Evolutionary conservation across 805 yeast species (phyloP).

Genomic region (Suhomyces tanzawaensis): DNA sequence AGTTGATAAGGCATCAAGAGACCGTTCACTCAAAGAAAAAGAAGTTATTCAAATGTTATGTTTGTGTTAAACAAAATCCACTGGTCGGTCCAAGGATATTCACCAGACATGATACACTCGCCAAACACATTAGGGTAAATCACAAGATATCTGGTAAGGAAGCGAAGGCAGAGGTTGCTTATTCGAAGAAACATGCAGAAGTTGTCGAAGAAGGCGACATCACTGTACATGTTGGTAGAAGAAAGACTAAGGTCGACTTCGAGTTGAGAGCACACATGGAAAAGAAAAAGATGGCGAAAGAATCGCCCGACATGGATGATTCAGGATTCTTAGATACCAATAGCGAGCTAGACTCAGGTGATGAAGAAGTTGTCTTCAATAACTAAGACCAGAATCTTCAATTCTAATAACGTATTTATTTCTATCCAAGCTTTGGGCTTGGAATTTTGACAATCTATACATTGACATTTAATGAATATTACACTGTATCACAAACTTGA

Average conservation of each 20-base stretch:
- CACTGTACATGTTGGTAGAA: constrained; percentile 45
- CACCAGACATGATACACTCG: constrained; percentile 90
- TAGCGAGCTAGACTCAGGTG: constrained; percentile 16
- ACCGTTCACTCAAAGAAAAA: constrained; percentile 91
- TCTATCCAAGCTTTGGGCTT: background rate
- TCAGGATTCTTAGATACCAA: constrained; percentile 10
- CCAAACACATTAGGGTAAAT: constrained; percentile 71
- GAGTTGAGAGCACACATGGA: constrained; percentile 47
- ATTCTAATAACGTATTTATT: background rate
- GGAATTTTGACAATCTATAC: background rate
- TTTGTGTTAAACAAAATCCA: constrained; percentile 72
- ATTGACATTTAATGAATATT: no score
- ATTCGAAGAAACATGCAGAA: constrained; percentile 45
- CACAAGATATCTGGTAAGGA: constrained; percentile 46
- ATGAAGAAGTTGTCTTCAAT: constrained; percentile 14
- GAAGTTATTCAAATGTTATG: constrained; percentile 79
- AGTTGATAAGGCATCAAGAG: constrained; percentile 91
- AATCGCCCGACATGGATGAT: constrained; percentile 10
- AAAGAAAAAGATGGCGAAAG: constrained; percentile 23
- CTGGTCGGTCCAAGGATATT: constrained; percentile 68
- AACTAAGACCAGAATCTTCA: background rate
- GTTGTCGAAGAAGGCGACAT: constrained; percentile 49
- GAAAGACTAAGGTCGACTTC: constrained; percentile 46
- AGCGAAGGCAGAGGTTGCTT: constrained; percentile 47
- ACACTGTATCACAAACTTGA: background rate